Evolutionary conservation across 306 rosid species (phyloP).

Genomic region (Acacia melanoxylon): DNA sequence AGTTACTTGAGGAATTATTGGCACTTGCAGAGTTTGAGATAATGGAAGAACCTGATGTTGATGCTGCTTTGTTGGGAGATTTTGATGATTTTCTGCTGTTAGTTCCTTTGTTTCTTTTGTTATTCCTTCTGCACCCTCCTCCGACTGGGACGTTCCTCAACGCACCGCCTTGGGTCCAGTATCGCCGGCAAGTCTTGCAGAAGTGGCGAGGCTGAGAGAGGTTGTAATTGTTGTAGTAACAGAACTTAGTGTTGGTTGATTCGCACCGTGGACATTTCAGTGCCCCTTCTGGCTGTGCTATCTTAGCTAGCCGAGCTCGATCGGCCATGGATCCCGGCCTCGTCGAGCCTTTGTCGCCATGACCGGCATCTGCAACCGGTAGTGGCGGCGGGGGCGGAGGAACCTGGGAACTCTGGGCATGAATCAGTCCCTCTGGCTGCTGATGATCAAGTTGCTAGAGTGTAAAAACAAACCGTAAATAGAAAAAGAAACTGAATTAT

Average conservation of each 20-base stretch:
- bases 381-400: constrained; percentile 23
- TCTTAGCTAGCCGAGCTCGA: constrained; percentile 64
- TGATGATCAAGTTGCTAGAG: constrained; percentile 44
- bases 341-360: constrained; percentile 26
- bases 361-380: neutral
- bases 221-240: constrained; percentile 86
- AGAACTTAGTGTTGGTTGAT: constrained; percentile 82
- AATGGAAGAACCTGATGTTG: constrained; percentile 47
- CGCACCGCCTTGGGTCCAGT: constrained; percentile 93
- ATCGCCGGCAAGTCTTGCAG: constrained; percentile 87
- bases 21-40: constrained; percentile 38
- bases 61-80: constrained; percentile 39
- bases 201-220: constrained; percentile 88
- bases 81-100: constrained; percentile 40
- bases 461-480: neutral
- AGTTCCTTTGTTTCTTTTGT: constrained; percentile 60
- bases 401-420: constrained; percentile 33
- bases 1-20: constrained; percentile 50
- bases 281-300: constrained; percentile 58
- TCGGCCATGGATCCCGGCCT: constrained; percentile 76
- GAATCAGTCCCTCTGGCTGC: constrained; percentile 29
- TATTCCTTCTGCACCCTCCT: constrained; percentile 85
- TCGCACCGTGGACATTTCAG: constrained; percentile 89
- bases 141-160: constrained; percentile 88
- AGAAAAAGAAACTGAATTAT: constrained; percentile 16